Evolutionary conservation across 192 early-diverging fungal genomes (phyloP).

Genomic region (Mortierella hygrophila): DNA sequence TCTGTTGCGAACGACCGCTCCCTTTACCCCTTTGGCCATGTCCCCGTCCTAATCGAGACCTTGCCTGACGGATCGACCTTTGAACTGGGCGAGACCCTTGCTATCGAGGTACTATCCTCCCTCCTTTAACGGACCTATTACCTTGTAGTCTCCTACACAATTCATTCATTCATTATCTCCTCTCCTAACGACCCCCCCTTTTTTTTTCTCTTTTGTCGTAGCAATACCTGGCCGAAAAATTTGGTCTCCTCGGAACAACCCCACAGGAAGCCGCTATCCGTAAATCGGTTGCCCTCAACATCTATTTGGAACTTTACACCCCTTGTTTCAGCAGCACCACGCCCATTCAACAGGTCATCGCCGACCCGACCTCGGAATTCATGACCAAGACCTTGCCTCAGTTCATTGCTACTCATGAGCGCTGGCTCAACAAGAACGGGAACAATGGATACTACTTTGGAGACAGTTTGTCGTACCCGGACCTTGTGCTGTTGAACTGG

Average conservation of each 20-base stretch:
- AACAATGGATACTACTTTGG: slow-evolving; percentile 41
- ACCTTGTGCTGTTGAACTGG: slow-evolving; percentile 28
- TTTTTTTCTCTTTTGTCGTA: not conserved
- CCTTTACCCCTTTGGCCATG: slow-evolving; percentile 37
- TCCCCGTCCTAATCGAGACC: slow-evolving; percentile 35
- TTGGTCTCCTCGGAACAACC: slow-evolving; percentile 30
- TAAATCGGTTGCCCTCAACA: slow-evolving; percentile 38
- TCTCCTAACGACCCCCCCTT: not conserved
- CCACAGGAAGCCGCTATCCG: slow-evolving; percentile 24
- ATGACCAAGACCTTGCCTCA: slow-evolving; percentile 24
- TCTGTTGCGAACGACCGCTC: slow-evolving; percentile 17
- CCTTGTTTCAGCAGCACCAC: slow-evolving; percentile 15
- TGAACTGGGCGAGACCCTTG: slow-evolving; percentile 36
- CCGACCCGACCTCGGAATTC: slow-evolving; percentile 20
- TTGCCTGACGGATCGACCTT: slow-evolving; percentile 32
- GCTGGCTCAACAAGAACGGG: slow-evolving; percentile 39
- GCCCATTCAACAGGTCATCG: slow-evolving; percentile 13
- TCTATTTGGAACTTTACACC: slow-evolving; percentile 28
- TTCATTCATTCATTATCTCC: not conserved
- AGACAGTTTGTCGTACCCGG: slow-evolving; percentile 10
- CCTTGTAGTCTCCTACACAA: not conserved
- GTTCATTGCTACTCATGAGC: slow-evolving; percentile 22
- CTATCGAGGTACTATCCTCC: slow-evolving; percentile 30
- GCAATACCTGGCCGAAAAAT: slow-evolving; percentile 52
- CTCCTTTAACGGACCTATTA: not conserved